Evolutionary conservation across 768 basidiomycete genomes (phyloP), one percentile per base, ranked within the genome.

Genomic region (Tremella mesenterica): DNA sequence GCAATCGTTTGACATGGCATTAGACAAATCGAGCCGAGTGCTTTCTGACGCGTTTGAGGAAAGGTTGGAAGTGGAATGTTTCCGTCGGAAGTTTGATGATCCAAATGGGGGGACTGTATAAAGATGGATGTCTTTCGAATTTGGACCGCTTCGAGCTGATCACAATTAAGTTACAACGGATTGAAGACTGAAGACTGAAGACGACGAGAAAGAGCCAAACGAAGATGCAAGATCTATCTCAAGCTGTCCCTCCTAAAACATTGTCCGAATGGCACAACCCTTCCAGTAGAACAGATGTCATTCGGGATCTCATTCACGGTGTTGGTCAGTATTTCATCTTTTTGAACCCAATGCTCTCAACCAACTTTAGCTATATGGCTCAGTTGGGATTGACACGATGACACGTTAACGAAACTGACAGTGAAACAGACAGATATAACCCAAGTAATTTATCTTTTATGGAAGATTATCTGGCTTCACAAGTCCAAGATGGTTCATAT

Each of bases 381-480:
- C 20, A 41, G 5, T 7, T 1, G 21, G 18, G 20, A 14, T 28
- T 31, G 13, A 13, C 28, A 31, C 18, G 3, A 10, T 31, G 20
- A n/a, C n/a, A n/a, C n/a, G n/a, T n/a, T n/a, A n/a, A n/a, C n/a
- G n/a, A n/a, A n/a, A n/a, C 57, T 54, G 47, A 50, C 25, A 14
- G 2, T 39, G n/a, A 23, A 20, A 25, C 44, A 95, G 93, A 97
- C 78, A 85, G 93, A 54, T 97, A 97, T 75, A 97, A 96, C 76
- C 93, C 93, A 38, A 84, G 85, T 48, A 97, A 97, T 73, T 83
- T 93, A 54, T 78, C 82, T 31, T 86, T 91, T 61, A 83, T 97
- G 54, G 93, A 96, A 75, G 93, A 96, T 71, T 96, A 97, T 76
- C 83, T 97, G 55, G 88, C 88, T 73, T 85, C 88, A 72, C 93